Conservation (phyloP, 164 flowering plant species). For the Nymphaea colorata region DNA sequence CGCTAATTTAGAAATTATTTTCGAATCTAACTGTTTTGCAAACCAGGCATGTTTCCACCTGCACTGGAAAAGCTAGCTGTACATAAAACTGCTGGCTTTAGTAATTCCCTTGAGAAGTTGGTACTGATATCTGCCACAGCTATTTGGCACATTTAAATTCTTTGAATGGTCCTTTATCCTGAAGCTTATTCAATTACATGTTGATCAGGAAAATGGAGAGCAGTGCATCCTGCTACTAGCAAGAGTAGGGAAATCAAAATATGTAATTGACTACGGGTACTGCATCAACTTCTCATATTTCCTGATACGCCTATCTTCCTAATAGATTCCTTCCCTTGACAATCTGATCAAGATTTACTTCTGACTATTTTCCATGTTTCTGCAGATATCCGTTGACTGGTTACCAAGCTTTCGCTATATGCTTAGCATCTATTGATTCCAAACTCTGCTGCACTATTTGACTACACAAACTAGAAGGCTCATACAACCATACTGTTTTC, state of each 20-base stretch:
- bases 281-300: neutral
- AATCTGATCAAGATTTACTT: neutral
- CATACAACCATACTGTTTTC: too few species aligned
- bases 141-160: too few species aligned
- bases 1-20: too few species aligned
- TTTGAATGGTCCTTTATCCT: too few species aligned
- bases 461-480: neutral
- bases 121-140: neutral
- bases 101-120: neutral
- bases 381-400: conserved; percentile 89
- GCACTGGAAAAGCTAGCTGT: neutral
- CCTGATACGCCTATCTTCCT: neutral
- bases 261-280: conserved; percentile 87
- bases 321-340: neutral
- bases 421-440: conserved; percentile 88
- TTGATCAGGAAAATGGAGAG: conserved; percentile 51
- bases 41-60: neutral
- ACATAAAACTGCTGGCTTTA: too few species aligned
- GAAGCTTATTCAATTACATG: neutral
- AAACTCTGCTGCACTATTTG: conserved; percentile 81
- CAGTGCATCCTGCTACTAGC: conserved; percentile 82
- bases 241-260: conserved; percentile 62
- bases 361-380: neutral
- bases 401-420: conserved; percentile 86
- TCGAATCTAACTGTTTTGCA: neutral